Evolutionary conservation across 2,329 filamentous ascomycete species (phyloP), one percentile per base, ranked within the genome.

Genomic region (Coniella vitis): DNA sequence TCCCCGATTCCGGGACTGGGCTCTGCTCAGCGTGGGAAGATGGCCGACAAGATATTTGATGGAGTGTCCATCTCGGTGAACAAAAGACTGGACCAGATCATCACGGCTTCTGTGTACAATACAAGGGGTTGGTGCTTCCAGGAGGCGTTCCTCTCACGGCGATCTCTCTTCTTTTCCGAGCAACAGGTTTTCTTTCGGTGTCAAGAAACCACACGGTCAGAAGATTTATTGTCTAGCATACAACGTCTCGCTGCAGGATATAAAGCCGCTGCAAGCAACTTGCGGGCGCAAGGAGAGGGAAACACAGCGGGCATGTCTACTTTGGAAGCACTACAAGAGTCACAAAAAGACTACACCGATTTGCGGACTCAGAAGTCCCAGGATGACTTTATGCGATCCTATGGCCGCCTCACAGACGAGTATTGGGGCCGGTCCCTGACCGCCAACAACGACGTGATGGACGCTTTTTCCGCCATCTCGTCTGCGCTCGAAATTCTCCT

Each of bases 41-140:
- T 9, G 3, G 19, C 38, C 19, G 19, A 21, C 12, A 19, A 12
- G 2, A 14, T 39, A 12, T 21, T 39, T 12, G 38, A 19, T 39
- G 38, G 38, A 10, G 16, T 39, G 17, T 39, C 38, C 38, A 39
- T 39, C 19, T 19, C 38, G 7, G 38, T 39, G 16, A 39, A 21
- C 14, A 39, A 21, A 39, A 21, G 13, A 3, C 10, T 39, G 12
- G 14, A 39, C 14, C 19, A 9, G 4, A 21, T 39, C 17, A 21
- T 39, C 19, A 21, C 2, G 13, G 38, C 14, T 4, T 39, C 38
- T 21, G 38, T 39, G 19, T 39, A 39, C 38, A 39, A 39, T 22
- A 39, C 38, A 19, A 39, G 38, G 21, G 38, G 38, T 21, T 39
- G 38, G 38, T 39, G 38, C 38, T 39, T 39, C 13, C 38, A 39